Base-by-base conservation (phyloP, 1,284 basidiomycete species). In the Stereum hirsutum region DNA sequence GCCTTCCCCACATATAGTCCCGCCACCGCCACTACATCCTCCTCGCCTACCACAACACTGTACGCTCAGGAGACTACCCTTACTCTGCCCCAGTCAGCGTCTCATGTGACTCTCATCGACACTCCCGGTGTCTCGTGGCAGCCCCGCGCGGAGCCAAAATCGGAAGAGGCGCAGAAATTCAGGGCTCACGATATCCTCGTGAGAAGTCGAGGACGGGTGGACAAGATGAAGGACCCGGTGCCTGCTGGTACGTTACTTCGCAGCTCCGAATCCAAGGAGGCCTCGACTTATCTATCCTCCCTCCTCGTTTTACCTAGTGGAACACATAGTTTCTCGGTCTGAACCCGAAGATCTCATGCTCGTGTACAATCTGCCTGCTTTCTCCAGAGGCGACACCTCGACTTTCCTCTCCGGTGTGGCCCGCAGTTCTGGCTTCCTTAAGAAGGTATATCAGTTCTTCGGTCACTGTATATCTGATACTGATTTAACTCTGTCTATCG, bases 1-100 rank as follows among this genome's bases (percentile, higher is more conserved):
- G 59, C 66, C 14, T 55, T 79, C 24, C 71, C 76, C 27, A 69
- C 83, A n/a, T 91, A 92, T 72, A 8, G 61, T 73, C 5, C 66
- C 76, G 27, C 52, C 63, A n/a, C 17, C 39, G 15, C 14, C 41
- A 19, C 70, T 68, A 20, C 67, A 72, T 30, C 72, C 73, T n/a
- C n/a, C n/a, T n/a, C n/a, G 14, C 80, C 82, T 1, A 83, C 78
- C 4, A 93, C 89, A 0, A 88, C 83, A 14, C 66, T 70, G 14
- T 68, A 76, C 21, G 72, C 83, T 5, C 81, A 83, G 54, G 77
- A 86, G 52, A 70, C 81, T n/a, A 60, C 65, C 0, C 45, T 76
- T 54, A 92, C 44, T 80, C 92, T 53, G 90, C 93, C 61, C 92
- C 89, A 0, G 89, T 90, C 21, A 90, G 90, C n/a, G 64, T 89